Conservation (phyloP, 2,329 filamentous ascomycete species). For the Xylaria sp. region DNA sequence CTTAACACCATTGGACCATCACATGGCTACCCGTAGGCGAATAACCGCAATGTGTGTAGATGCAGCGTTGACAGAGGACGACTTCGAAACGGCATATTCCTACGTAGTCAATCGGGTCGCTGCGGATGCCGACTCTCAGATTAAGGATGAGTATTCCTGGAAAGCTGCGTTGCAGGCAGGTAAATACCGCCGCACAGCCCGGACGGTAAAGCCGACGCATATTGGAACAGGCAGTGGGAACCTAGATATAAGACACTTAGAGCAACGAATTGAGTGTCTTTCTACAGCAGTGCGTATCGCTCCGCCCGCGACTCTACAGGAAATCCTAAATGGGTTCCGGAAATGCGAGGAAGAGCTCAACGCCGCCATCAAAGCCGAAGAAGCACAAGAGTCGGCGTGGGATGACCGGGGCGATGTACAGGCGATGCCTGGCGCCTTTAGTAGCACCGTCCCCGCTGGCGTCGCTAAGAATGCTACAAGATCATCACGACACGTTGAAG, state of each 20-base stretch:
- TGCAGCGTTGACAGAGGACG: constrained; percentile 78
- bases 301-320: constrained; percentile 74
- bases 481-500: constrained; percentile 52
- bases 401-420: constrained; percentile 72
- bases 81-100: constrained; percentile 88
- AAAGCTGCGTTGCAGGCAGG: constrained; percentile 82
- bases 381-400: constrained; percentile 75
- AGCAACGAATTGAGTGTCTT: constrained; percentile 84
- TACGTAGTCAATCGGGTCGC: constrained; percentile 79
- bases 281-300: constrained; percentile 80
- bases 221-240: constrained; percentile 69
- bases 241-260: constrained; percentile 74
- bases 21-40: constrained; percentile 66
- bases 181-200: constrained; percentile 70
- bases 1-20: constrained; percentile 47
- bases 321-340: constrained; percentile 79
- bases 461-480: constrained; percentile 48
- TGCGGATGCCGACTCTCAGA: constrained; percentile 47
- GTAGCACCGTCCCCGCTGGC: constrained; percentile 49
- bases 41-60: constrained; percentile 85
- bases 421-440: constrained; percentile 67
- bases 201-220: constrained; percentile 67
- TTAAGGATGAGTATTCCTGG: constrained; percentile 77
- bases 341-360: constrained; percentile 83
- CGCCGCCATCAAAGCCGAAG: constrained; percentile 72